phyloP scores from a whole-genome alignment of 768 basidiomycete genomes.

The Mycena sanguinolenta region DNA sequence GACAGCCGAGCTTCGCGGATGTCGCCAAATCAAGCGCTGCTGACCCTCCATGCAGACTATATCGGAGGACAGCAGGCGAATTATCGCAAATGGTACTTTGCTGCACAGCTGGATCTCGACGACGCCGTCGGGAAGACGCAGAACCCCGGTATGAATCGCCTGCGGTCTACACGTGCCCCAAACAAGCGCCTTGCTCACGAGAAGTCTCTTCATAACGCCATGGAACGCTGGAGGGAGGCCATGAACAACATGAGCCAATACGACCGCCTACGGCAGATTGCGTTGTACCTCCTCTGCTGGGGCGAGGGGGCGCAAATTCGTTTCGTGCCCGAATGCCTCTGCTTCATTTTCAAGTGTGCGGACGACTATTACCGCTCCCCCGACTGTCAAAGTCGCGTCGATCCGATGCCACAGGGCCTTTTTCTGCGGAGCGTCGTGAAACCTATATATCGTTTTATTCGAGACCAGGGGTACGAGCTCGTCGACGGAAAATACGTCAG shows the following conservation, averaged over 20 bases:
- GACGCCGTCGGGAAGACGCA: constrained; percentile 94
- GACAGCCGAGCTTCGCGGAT: constrained; percentile 97
- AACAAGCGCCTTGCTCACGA: constrained; percentile 66
- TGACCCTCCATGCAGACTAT: constrained; percentile 98
- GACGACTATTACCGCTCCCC: constrained; percentile 99
- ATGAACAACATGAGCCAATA: constrained; percentile 99
- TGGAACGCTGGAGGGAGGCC: constrained; percentile 95
- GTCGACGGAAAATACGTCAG: constrained; percentile 95
- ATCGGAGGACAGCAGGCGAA: constrained; percentile 99
- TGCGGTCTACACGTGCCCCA: constrained; percentile 75
- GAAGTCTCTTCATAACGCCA: constrained; percentile 82
- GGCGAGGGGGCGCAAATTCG: constrained; percentile 98
- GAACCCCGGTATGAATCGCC: constrained; percentile 89
- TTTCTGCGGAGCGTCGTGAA: constrained; percentile 93
- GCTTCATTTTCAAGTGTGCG: constrained; percentile 99
- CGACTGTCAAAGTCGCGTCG: constrained; percentile 95
- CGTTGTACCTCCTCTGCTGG: constrained; percentile 96
- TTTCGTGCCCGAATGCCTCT: constrained; percentile 95
- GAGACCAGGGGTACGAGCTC: constrained; percentile 98
- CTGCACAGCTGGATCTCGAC: constrained; percentile 97
- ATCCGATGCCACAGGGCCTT: constrained; percentile 95
- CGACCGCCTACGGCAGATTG: constrained; percentile 95
- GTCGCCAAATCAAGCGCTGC: constrained; percentile 94
- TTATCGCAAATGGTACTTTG: constrained; percentile 99
- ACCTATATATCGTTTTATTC: constrained; percentile 95